phyloP scores from a whole-genome alignment of 2,329 filamentous ascomycete genomes.

The Thelonectria blattea region DNA sequence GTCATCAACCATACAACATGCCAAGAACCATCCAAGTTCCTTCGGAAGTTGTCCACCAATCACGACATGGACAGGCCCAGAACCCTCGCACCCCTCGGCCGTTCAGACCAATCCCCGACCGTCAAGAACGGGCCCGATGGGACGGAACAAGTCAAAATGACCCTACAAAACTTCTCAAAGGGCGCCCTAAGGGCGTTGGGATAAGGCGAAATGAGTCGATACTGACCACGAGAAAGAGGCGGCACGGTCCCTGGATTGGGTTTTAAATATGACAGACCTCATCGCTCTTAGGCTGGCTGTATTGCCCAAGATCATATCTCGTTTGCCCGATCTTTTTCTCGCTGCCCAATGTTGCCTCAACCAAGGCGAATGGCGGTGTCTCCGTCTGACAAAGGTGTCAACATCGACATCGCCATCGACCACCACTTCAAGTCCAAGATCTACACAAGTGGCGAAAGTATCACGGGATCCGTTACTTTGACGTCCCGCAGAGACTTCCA shows the following conservation, averaged over 20 bases:
- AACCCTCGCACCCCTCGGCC: not conserved
- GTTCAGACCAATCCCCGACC: not conserved
- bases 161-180: not conserved
- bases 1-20: not conserved
- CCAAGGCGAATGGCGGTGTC: not conserved
- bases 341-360: not conserved
- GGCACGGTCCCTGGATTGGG: not conserved
- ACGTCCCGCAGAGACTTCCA: constrained; percentile 14
- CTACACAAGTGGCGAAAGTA: constrained; percentile 27
- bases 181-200: not conserved
- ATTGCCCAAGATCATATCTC: not conserved
- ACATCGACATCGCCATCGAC: constrained; percentile 26
- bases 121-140: not conserved
- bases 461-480: constrained; percentile 22
- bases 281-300: no score
- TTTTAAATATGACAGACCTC: not conserved
- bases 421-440: constrained; percentile 28
- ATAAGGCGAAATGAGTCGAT: not conserved
- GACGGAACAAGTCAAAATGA: not conserved
- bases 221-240: not conserved
- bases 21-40: not conserved
- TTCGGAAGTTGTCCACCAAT: not conserved
- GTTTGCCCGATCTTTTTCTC: not conserved
- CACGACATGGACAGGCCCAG: not conserved
- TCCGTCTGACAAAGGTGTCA: not conserved